Percentiles rank a stretch among this genome's conserved stretches.
Conservation (phyloP, 2,329 filamentous ascomycete genomes). For the Hypoxylon rubiginosum region DNA sequence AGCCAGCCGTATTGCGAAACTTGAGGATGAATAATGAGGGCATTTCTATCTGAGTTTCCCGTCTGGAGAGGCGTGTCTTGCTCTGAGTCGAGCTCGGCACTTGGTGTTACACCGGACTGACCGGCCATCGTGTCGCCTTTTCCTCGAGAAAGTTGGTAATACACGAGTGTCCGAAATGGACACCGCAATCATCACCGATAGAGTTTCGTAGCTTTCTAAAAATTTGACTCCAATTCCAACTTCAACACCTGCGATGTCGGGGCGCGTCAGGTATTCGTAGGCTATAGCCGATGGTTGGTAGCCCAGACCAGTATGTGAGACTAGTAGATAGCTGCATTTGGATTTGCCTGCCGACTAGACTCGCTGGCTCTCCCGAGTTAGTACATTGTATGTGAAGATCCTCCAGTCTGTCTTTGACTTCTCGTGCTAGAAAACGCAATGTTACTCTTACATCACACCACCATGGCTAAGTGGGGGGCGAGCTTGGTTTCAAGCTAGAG, state of each 20-base stretch:
- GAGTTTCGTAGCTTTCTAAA: not conserved
- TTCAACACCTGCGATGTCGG: slow-evolving; percentile 32
- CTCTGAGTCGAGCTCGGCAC: not conserved
- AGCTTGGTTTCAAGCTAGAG: slow-evolving; percentile 25
- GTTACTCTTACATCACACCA: slow-evolving; percentile 34
- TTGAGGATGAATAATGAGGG: slow-evolving; percentile 31
- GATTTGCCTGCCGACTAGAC: slow-evolving; percentile 6
- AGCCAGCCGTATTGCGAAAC: slow-evolving; percentile 19
- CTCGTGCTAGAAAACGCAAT: slow-evolving; percentile 21
- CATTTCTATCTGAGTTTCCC: slow-evolving; percentile 1
- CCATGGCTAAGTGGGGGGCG: slow-evolving; percentile 23
- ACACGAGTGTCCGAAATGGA: not conserved
- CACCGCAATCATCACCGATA: not conserved
- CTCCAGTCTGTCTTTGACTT: not conserved
- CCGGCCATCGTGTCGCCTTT: slow-evolving; percentile 2
- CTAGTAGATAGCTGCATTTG: slow-evolving; percentile 8
- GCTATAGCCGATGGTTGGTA: not conserved
- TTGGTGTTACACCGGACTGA: slow-evolving; percentile 16
- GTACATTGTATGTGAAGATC: slow-evolving; percentile 5
- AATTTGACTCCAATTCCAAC: not conserved
- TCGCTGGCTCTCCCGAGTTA: not conserved
- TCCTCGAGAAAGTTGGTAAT: not conserved
- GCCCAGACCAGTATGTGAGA: not conserved
- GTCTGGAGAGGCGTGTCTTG: slow-evolving; percentile 8
- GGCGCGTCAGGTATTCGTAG: slow-evolving; percentile 2